Evolutionary conservation across 2,329 filamentous ascomycete species (phyloP).

Genomic region (Bisporella sp.): DNA sequence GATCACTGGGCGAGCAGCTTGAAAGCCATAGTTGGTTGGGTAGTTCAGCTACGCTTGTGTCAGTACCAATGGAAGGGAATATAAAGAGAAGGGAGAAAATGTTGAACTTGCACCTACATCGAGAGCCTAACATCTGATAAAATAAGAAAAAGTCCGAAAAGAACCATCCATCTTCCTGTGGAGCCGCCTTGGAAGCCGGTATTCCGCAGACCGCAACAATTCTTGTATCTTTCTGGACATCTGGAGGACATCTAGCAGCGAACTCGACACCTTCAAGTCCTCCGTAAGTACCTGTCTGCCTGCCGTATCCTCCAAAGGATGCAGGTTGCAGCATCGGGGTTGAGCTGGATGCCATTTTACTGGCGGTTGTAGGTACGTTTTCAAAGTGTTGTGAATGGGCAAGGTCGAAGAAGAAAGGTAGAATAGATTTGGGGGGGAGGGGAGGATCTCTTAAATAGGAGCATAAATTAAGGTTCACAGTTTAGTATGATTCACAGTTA

Average conservation of each 20-base stretch:
- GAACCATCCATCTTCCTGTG: slow-evolving; percentile 10
- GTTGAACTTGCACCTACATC: slow-evolving; percentile 6
- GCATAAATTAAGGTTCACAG: too few species aligned
- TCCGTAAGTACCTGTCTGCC: slow-evolving; percentile 6
- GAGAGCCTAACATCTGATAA: slow-evolving; percentile 9
- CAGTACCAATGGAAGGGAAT: slow-evolving; percentile 9
- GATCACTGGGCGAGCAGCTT: slow-evolving; percentile 7
- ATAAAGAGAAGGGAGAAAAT: slow-evolving; percentile 7
- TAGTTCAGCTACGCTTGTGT: slow-evolving; percentile 6
- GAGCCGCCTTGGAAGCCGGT: slow-evolving; percentile 5
- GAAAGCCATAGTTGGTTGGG: slow-evolving; percentile 10
- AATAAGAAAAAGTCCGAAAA: slow-evolving; percentile 12
- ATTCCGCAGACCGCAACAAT: slow-evolving; percentile 10
- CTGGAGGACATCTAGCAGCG: slow-evolving; percentile 9
- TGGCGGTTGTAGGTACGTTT: slow-evolving; percentile 4
- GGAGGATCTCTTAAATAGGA: background rate
- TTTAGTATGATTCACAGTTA: too few species aligned
- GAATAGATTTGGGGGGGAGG: background rate
- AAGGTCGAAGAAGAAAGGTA: background rate
- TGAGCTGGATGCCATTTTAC: slow-evolving; percentile 10
- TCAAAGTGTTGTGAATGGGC: slow-evolving; percentile 1
- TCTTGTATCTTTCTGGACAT: slow-evolving; percentile 11
- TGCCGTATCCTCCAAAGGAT: slow-evolving; percentile 8
- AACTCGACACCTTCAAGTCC: slow-evolving; percentile 9
- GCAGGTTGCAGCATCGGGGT: slow-evolving; percentile 6